These are phyloP conservation scores for Mycosphaerella sp. DNA, from an alignment of 2,329 filamentous ascomycete genomes.

Conservation along the genomic window DNA sequence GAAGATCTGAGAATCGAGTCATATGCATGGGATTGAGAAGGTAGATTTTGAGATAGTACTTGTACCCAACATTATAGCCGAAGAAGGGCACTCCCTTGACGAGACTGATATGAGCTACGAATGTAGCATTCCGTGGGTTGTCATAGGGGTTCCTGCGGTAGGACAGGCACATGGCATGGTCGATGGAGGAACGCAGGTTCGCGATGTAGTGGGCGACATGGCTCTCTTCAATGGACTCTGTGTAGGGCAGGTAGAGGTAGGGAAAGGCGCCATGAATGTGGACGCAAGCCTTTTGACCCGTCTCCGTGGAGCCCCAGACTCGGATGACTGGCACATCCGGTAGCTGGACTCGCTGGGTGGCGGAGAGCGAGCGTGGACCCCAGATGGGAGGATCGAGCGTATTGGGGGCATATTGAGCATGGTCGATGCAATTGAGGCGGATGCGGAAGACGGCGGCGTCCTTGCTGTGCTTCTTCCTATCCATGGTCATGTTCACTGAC, in stretches of 20 bases:
- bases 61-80: conserved; percentile 89
- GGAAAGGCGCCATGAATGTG: conserved; percentile 95
- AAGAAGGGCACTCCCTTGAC: conserved; percentile 95
- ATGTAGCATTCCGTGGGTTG: conserved; percentile 55
- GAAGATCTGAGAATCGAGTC: conserved; percentile 77
- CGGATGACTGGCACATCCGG: conserved; percentile 80
- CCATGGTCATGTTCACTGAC: conserved; percentile 31
- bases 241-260: conserved; percentile 68
- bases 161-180: conserved; percentile 79
- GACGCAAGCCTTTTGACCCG: conserved; percentile 90
- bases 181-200: conserved; percentile 76
- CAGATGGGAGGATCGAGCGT: conserved; percentile 70
- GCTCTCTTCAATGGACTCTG: conserved; percentile 23
- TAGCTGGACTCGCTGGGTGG: conserved; percentile 53
- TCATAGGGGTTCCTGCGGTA: conserved; percentile 71
- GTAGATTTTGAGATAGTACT: conserved; percentile 89
- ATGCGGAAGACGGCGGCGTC: conserved; percentile 69
- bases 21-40: conserved; percentile 81
- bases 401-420: conserved; percentile 77
- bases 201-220: conserved; percentile 70
- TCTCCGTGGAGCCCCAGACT: conserved; percentile 87
- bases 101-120: conserved; percentile 83
- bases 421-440: conserved; percentile 90
- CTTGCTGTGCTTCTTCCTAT: conserved; percentile 19
- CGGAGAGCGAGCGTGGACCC: conserved; percentile 49